Percentiles rank a stretch among this genome's conserved stretches.
Conservation (phyloP, 2,329 filamentous ascomycete genomes). For the Harringtonia lauricola region DNA sequence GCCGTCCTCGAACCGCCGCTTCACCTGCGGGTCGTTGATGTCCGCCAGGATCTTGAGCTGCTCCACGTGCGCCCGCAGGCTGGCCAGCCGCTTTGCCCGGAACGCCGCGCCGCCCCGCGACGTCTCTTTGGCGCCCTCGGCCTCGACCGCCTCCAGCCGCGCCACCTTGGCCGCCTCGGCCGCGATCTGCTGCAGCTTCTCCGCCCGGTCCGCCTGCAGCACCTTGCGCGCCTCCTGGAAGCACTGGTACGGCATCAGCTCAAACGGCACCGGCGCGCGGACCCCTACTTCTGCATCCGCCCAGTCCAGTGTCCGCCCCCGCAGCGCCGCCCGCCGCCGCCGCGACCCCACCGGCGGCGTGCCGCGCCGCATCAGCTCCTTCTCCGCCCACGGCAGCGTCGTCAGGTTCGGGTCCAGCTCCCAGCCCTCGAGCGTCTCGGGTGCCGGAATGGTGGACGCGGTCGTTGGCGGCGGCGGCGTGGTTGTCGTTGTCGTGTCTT, state of each 20-base stretch:
- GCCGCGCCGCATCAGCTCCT: constrained; percentile 55
- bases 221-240: constrained; percentile 92
- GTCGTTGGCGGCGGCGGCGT: not conserved
- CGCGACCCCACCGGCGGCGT: constrained; percentile 71
- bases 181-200: constrained; percentile 68
- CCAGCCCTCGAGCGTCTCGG: constrained; percentile 22
- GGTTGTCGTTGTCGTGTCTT: not conserved
- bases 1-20: constrained; percentile 89
- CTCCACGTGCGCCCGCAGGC: constrained; percentile 63
- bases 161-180: constrained; percentile 58
- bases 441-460: not conserved
- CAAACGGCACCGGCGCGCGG: constrained; percentile 65
- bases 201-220: constrained; percentile 64
- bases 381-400: constrained; percentile 51
- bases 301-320: too few species aligned
- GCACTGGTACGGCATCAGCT: constrained; percentile 91
- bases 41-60: constrained; percentile 80
- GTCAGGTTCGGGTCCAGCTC: constrained; percentile 59
- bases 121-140: constrained; percentile 33
- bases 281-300: constrained; percentile 17
- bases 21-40: constrained; percentile 88
- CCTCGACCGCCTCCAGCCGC: constrained; percentile 42
- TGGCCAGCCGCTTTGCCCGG: constrained; percentile 56
- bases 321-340: constrained; percentile 66
- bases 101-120: constrained; percentile 50